Evolutionary conservation across 2,329 filamentous ascomycete genomes (phyloP), one percentile per base, ranked within the genome.

Genomic region (Trichoderma cornu-damae): DNA sequence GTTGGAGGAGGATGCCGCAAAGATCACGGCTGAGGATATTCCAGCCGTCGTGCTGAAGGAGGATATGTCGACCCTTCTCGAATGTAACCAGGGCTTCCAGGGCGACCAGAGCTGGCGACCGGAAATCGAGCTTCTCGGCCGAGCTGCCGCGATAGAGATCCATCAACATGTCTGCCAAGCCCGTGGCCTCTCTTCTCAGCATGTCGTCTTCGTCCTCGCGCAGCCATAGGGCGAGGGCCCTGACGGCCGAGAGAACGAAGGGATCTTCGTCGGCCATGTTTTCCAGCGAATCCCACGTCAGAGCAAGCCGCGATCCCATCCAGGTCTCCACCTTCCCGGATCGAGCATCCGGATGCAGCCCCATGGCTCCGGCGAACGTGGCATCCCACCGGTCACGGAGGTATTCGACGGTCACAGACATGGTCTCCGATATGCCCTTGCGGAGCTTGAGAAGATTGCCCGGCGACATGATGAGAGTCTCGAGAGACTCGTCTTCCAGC

Each of bases 321-420:
- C 70, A 70, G 1, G 77, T 78, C 37, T 78, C 71, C 12, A 76
- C 69, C 2, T 70, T 70, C 11, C 71, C 73, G 1, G 65, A 60
- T 32, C 82, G 77, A 4, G 82, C 81, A 8, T 80, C 77, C 1
- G 79, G 80, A 64, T 87, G 81, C 6, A 87, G 67, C 2, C 84
- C 84, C 67, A 80, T 77, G 6, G 81, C 80, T 9, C 84, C 85
- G 3, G 83, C 80, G n/a, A 82, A 73, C 2, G 81, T 80, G 4
- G 82, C 82, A 65, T 89, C 86, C 82, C 83, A 88, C n/a, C 85
- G 74, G 65, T 89, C 86, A 38, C 85, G 79, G 1, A 89, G 75
- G 66, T 84, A 86, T 69, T 88, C 86, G 59, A 85, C 78, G 0
- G 80, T 78, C 1, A 85, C 69, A 0, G 82, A 83, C 65, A 88